These are phyloP conservation scores for Durio zibethinus DNA, from an alignment of 345 rosid genomes.

Conservation along the genomic window DNA sequence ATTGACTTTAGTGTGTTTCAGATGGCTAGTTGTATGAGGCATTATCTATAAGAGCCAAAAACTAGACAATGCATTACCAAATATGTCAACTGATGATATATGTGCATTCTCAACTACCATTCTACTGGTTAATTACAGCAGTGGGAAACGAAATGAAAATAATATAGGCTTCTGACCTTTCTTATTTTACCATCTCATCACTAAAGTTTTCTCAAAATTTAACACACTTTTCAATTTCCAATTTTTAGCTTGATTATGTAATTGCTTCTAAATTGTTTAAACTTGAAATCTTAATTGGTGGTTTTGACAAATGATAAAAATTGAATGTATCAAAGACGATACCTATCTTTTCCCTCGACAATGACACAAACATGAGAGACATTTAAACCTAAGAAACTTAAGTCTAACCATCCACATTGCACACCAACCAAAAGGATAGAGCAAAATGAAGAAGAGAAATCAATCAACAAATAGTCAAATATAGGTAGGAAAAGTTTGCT, in stretches of 20 bases:
- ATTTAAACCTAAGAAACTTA: not conserved
- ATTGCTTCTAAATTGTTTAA: not conserved
- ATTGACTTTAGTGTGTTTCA: not conserved
- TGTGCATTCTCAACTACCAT: not conserved
- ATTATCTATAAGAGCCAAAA: not conserved
- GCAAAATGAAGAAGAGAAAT: not conserved
- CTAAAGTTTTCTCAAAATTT: not conserved
- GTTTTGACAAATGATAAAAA: too few relatives aligned
- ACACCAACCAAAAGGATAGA: not conserved
- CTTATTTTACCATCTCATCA: not conserved
- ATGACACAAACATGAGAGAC: not conserved
- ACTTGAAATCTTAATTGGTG: not conserved
- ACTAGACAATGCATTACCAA: not conserved
- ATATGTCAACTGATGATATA: not conserved
- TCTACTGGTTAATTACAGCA: not conserved
- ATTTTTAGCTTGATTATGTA: not conserved
- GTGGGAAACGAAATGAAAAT: not conserved
- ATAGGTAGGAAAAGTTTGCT: conserved; percentile 27
- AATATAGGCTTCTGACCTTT: not conserved
- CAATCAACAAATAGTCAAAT: not conserved
- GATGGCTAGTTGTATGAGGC: not conserved
- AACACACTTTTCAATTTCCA: not conserved
- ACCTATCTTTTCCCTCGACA: not conserved
- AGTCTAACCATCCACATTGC: conserved; percentile 2
- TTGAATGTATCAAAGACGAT: too few relatives aligned